Conservation (phyloP, 2,329 filamentous ascomycete genomes). For the Exophiala dermatitidis region DNA sequence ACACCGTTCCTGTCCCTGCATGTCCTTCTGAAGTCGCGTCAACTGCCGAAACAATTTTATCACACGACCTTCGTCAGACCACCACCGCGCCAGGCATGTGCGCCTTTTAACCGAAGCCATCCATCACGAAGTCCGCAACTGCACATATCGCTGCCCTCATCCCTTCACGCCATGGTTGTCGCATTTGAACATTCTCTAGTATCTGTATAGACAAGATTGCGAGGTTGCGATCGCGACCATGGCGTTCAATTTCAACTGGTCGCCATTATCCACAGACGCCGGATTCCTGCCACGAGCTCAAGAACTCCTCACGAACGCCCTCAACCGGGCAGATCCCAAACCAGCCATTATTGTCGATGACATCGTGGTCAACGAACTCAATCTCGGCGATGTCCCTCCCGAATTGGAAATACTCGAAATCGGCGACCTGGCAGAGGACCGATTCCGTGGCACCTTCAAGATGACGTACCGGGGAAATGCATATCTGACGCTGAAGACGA, state of each 20-base stretch:
- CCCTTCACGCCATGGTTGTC: conserved; percentile 2
- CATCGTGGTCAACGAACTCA: conserved; percentile 84
- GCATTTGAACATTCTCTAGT: background rate
- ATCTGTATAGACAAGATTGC: background rate
- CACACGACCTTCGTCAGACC: conserved; percentile 13
- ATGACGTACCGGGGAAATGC: conserved; percentile 97
- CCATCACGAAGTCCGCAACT: background rate
- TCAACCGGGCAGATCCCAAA: conserved; percentile 97
- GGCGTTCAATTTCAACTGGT: conserved; percentile 99
- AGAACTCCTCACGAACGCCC: conserved; percentile 85
- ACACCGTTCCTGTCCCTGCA: background rate
- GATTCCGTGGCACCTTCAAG: conserved; percentile 97
- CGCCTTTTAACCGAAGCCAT: background rate
- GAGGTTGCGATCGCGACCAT: conserved; percentile 44
- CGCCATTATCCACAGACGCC: conserved; percentile 91
- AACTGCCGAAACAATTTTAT: conserved; percentile 1
- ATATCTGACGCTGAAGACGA: conserved; percentile 87
- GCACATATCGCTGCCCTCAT: background rate
- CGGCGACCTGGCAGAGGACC: conserved; percentile 91
- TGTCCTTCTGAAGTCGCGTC: background rate
- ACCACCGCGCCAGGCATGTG: conserved; percentile 9
- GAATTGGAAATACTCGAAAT: conserved; percentile 97
- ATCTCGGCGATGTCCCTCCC: conserved; percentile 87
- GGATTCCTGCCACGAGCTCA: conserved; percentile 82
- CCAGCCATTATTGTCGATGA: conserved; percentile 99